Evolutionary conservation across 2,329 filamentous ascomycete species (phyloP).

Genomic region (Verticillium longisporum): DNA sequence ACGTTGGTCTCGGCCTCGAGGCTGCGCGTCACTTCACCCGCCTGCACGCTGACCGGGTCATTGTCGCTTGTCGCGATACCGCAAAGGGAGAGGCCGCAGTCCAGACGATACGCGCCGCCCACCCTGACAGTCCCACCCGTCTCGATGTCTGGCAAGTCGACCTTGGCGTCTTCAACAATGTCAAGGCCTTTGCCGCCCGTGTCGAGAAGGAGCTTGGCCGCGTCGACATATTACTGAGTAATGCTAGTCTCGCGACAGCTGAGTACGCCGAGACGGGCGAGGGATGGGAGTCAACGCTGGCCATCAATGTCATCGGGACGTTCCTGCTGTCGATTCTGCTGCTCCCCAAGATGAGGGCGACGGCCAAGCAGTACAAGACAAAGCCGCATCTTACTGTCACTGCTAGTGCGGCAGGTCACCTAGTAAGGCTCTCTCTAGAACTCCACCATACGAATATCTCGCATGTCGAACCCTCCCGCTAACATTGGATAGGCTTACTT

Average conservation of each 20-base stretch:
- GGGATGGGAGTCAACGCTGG: slow-evolving; percentile 34
- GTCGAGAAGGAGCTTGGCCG: slow-evolving; percentile 20
- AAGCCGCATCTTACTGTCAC: neutral
- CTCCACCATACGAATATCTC: neutral
- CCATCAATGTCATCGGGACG: slow-evolving; percentile 40
- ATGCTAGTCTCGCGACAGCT: slow-evolving; percentile 23
- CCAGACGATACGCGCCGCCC: slow-evolving; percentile 22
- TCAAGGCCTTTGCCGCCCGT: slow-evolving; percentile 25
- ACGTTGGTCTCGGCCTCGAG: slow-evolving; percentile 33
- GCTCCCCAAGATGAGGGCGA: slow-evolving; percentile 32
- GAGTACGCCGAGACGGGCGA: slow-evolving; percentile 17
- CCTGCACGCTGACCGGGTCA: slow-evolving; percentile 30
- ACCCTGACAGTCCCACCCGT: slow-evolving; percentile 13
- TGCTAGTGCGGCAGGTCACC: neutral
- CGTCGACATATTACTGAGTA: slow-evolving; percentile 28
- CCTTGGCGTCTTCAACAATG: slow-evolving; percentile 20
- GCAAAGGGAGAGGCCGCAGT: slow-evolving; percentile 34
- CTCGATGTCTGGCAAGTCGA: slow-evolving; percentile 39
- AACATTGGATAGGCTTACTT: slow-evolving; percentile 21
- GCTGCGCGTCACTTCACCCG: slow-evolving; percentile 31
- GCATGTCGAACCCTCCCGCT: neutral
- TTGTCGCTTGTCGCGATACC: slow-evolving; percentile 32
- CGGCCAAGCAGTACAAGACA: slow-evolving; percentile 17
- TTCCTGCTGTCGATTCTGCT: slow-evolving; percentile 35
- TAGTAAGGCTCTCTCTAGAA: neutral